Base-by-base conservation (phyloP, 805 yeast species). In the Yamadazyma scolyti region DNA sequence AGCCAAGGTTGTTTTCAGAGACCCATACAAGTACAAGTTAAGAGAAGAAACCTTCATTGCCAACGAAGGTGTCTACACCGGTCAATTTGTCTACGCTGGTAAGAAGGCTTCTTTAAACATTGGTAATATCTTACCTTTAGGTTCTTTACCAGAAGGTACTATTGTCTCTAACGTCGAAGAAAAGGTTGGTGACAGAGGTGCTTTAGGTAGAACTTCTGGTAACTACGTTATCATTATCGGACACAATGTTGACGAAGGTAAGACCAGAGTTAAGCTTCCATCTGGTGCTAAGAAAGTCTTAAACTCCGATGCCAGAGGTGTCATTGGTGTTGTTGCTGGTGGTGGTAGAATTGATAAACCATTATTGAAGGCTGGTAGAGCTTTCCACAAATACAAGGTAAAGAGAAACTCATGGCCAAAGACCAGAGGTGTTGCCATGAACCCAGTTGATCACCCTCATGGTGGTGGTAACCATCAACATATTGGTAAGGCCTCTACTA, bases 361-460 rank as follows among this genome's bases (percentile, higher is more conserved):
- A 75, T 77, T 90, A 77, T 83, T 90, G 70, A 90, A 90, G 86
- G 98, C 98, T 67, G 97, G 97, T 78, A 88, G 95, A 79, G 98
- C 98, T 53, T 90, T 82, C 96, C 96, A 90, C 89, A 90, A 90
- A 80, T 89, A 83, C 93, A 89, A 74, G 76, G 95, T 89, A 63
- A 93, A 93, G 94, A 82, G 97, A 79, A 88, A 93, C 95, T 87
- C 96, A 53, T 93, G 97, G 97, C 98, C 98, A 76, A 89, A 87
- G 85, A 93, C 97, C 66, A 88, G 97, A 80, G 98, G 97, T 90
- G 97, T 90, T 69, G 98, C 98, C 71, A 90, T 93, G 98, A 90
- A 90, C 79, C 97, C 97, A 73, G 98, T 90, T 71, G 98, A 90
- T 72, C 98, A 90, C 80, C 98, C 98, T 71, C 98, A 90, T 74